Evolutionary conservation across 1,284 basidiomycete species (phyloP), one percentile per base, ranked within the genome.

Genomic region (Boletus holoroseus): DNA sequence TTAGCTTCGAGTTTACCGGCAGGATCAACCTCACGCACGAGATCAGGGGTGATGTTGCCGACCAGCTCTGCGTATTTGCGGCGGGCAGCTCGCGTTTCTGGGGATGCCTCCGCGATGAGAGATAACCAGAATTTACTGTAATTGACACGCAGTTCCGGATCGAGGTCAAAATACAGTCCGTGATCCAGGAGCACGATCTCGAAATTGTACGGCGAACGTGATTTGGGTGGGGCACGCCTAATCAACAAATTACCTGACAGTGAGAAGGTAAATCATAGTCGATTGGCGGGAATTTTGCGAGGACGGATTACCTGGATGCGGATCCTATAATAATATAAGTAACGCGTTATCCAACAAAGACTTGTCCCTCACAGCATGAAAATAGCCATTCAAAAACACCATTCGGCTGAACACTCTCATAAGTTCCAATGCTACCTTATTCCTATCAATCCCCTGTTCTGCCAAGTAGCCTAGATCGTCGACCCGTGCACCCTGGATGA

Each of bases 351-450:
- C 16, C 28, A 1, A 43, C 35, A 9, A 51, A 43, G 16, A 28
- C 13, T 15, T 34, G 20, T 40, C 36, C 71, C 82, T 63, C 62
- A 87, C 88, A 30, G 82, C 89, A 71, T 91, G 88, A 67, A 91
- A 91, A 79, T 83, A 94, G 32, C 95, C 95, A 66, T 97, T 91
- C 35, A 97, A 68, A 64, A 98, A 97, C 18, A 99, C 91, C 96
- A 99, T 99, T 63, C 85, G 87, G 43, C 85, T 88, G 64, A 98
- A 98, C 63, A 95, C 91, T 55, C 85, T 73, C 5, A 87, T 81
- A n/a, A 95, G 73, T 69, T 97, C 94, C 55, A 96, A 74, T 3
- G 91, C 86, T 37, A 97, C 94, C 64, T 88, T 87, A 63, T 97
- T 99, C 48, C 95, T 79, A 69, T 99, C 93, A 60, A 99, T 98